Evolutionary conservation across 345 rosid genomes (phyloP).

Genomic region (Citrus sinensis): DNA sequence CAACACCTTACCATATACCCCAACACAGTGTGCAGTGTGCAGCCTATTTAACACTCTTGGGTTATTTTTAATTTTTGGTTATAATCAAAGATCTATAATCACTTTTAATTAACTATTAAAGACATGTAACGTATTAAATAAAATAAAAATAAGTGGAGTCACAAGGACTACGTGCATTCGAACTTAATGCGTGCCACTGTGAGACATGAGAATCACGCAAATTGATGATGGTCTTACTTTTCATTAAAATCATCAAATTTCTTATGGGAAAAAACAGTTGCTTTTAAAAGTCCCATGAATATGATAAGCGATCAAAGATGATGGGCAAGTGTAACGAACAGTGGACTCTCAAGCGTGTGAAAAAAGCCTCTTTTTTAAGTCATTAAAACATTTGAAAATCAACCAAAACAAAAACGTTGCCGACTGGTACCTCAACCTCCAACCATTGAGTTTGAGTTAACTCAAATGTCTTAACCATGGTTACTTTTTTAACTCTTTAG

Average conservation of each 20-base stretch:
- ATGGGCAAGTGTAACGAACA: not conserved
- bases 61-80: not conserved
- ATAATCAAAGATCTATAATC: not conserved
- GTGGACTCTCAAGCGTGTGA: not conserved
- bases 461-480: constrained; percentile 30
- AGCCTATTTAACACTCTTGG: too few species aligned
- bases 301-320: not conserved
- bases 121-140: not conserved
- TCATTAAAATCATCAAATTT: constrained; percentile 3
- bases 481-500: constrained; percentile 22
- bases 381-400: not conserved
- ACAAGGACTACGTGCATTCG: constrained; percentile 11
- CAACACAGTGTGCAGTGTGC: too few species aligned
- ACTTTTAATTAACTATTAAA: too few species aligned
- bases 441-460: constrained; percentile 12
- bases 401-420: constrained; percentile 7
- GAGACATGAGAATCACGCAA: constrained; percentile 28
- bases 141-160: constrained; percentile 3
- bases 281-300: not conserved
- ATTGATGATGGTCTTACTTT: constrained; percentile 8
- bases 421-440: constrained; percentile 31
- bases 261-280: not conserved
- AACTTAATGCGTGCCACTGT: constrained; percentile 9
- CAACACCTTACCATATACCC: too few species aligned
- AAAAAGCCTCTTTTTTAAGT: too few species aligned